Base-by-base conservation (phyloP, 768 basidiomycete genomes). In the Hypholoma sublateritium region DNA sequence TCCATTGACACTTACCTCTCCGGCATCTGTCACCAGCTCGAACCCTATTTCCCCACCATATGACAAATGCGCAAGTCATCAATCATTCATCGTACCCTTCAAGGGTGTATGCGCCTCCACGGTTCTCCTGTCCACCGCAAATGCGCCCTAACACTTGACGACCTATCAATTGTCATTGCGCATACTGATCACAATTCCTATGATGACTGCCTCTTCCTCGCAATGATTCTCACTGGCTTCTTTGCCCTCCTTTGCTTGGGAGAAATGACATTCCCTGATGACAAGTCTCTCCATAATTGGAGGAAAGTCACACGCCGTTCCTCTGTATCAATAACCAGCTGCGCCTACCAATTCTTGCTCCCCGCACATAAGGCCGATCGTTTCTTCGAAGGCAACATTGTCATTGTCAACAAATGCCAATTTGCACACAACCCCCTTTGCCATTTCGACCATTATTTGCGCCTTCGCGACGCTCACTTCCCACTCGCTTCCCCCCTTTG, bases 1-100 rank as follows among this genome's bases (percentile, higher is more conserved):
- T 74, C 76, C 0, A 70, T 77, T 6, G 51, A 61, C 14, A 50
- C 62, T 1, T 80, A 80, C 62, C 67, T 80, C 0, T 77, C 77
- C 0, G 76, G 78, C 0, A 77, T 78, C n/a, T n/a, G n/a, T n/a
- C n/a, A n/a, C n/a, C 62, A 71, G 35, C 71, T 79, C 5, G 73
- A 78, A 55, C 42, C 62, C 0, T 56, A n/a, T n/a, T n/a, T n/a
- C n/a, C n/a, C n/a, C n/a, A n/a, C n/a, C n/a, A n/a, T n/a, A n/a
- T n/a, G n/a, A n/a, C n/a, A n/a, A n/a, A n/a, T n/a, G n/a, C n/a
- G n/a, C n/a, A n/a, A n/a, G n/a, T n/a, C n/a, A n/a, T n/a, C n/a
- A n/a, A n/a, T n/a, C n/a, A n/a, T n/a, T n/a, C n/a, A n/a, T n/a
- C n/a, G n/a, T n/a, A n/a, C n/a, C n/a, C n/a, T n/a, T n/a, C n/a